Evolutionary conservation across 768 basidiomycete genomes (phyloP), one percentile per base, ranked within the genome.

Genomic region (Boletus barrowsii): DNA sequence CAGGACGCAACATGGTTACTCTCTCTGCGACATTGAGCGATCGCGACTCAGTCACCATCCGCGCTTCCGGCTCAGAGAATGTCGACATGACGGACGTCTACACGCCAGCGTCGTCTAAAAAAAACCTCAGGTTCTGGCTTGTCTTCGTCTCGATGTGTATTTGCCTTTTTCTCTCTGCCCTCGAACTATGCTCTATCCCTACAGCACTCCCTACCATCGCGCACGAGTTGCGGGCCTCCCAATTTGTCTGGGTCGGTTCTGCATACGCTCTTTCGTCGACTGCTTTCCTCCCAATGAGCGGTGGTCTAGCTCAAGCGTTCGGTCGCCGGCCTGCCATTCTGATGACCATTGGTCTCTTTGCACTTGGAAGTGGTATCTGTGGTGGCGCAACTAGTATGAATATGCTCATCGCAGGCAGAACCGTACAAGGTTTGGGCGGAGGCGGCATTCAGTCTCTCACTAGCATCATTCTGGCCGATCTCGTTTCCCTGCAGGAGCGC

Each of bases 401-500:
- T 13, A 54, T 62, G 55, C 62, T 67, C 44, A 62, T 67, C 36
- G 60, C 55, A 6, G 65, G 65, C 10, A 57, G 65, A 24, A 61
- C 68, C 7, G 45, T 73, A 29, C 73, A 74, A 60, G 73, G 73
- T 37, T 49, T 74, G 39, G 73, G 73, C 2, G 68, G 69, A 8
- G 75, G 75, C 7, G 72, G 72, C 8, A 71, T 75, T 36, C 51
- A 70, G 9, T 60, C 67, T 8, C 62, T 73, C 40, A 64, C 71
- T 4, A 71, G 75, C 41, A 75, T 78, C 54, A 62, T 78, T 45
- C 56, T 75, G 2, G 69, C 73, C n/a, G 77, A 79, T 59, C 61
- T 79, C 8, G 72, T 78, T 8, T 68, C 77, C 14, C 69, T 79
- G 10, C 61, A 66, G n/a, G 73, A 77, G 51, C 72, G 77, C 7